These are phyloP conservation scores for Chlorencoelia australis DNA, from an alignment of 2,329 filamentous ascomycete species.

Conservation along the genomic window DNA sequence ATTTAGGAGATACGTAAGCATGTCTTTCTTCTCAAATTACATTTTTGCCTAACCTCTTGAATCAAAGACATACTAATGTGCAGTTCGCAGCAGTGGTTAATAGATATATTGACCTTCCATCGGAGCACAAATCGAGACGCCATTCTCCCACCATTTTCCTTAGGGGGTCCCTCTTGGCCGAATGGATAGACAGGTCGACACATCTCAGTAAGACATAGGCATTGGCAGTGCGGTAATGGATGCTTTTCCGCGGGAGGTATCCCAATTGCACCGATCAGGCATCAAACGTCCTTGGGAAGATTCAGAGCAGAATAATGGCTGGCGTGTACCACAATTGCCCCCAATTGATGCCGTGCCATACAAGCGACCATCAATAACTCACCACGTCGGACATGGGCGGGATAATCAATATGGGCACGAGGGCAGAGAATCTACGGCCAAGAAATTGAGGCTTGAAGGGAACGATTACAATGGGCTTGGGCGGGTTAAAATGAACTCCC, in stretches of 20 bases:
- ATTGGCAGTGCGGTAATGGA: slow-evolving; percentile 23
- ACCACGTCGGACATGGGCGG: slow-evolving; percentile 5
- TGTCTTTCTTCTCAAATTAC: too few relatives aligned
- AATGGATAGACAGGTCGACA: slow-evolving; percentile 18
- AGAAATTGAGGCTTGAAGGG: slow-evolving; percentile 18
- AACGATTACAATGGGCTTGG: slow-evolving; percentile 14
- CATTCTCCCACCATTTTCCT: slow-evolving; percentile 1
- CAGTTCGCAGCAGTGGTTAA: too few relatives aligned
- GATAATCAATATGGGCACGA: slow-evolving; percentile 12
- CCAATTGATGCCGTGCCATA: slow-evolving; percentile 18
- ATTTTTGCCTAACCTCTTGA: too few relatives aligned
- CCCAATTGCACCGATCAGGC: slow-evolving; percentile 19
- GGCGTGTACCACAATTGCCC: slow-evolving; percentile 17
- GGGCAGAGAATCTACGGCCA: slow-evolving; percentile 10
- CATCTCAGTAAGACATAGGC: slow-evolving; percentile 18
- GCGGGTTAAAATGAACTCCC: slow-evolving; percentile 10
- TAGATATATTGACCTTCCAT: too few relatives aligned
- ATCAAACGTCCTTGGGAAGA: slow-evolving; percentile 25
- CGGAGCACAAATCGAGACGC: too few relatives aligned
- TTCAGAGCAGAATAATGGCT: slow-evolving; percentile 9
- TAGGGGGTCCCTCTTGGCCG: slow-evolving; percentile 25
- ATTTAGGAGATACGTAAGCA: slow-evolving; percentile 20
- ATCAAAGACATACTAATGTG: too few relatives aligned
- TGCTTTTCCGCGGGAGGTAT: slow-evolving; percentile 21
- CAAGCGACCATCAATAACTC: slow-evolving; percentile 9